These are phyloP conservation scores for Neurospora sp. DNA, from an alignment of 495 filamentous ascomycete species.

Conservation along the genomic window DNA sequence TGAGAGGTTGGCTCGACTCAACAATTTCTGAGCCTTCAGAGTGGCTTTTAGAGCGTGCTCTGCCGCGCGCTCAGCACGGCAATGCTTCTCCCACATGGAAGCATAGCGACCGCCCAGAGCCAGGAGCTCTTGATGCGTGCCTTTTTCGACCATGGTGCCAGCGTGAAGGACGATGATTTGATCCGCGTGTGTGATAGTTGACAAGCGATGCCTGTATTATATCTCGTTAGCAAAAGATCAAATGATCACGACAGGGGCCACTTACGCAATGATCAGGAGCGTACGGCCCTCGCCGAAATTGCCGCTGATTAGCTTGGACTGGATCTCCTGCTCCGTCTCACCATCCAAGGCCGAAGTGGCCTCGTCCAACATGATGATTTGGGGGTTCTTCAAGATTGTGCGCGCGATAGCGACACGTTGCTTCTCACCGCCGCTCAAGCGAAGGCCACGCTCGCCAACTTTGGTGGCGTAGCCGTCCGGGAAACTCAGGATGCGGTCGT, in stretches of 20 bases:
- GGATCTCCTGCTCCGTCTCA: conserved; percentile 93
- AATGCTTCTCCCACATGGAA: conserved; percentile 94
- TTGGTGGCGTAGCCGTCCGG: conserved; percentile 86
- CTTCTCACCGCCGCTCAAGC: conserved; percentile 91
- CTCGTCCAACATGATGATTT: conserved; percentile 93
- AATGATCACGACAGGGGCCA: conserved; percentile 2
- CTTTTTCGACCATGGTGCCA: conserved; percentile 72
- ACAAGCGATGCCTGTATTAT: conserved; percentile 60
- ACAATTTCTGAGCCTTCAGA: conserved; percentile 46
- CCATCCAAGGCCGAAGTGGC: conserved; percentile 93
- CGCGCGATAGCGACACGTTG: conserved; percentile 95
- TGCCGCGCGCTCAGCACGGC: conserved; percentile 73
- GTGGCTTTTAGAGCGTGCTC: conserved; percentile 54
- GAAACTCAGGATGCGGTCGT: conserved; percentile 90
- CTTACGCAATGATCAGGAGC: conserved; percentile 54
- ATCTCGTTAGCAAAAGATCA: conserved; percentile 1
- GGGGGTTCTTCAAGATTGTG: conserved; percentile 90
- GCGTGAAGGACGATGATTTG: conserved; percentile 89
- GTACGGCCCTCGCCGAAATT: conserved; percentile 71
- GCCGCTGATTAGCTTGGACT: conserved; percentile 72
- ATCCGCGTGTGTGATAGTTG: conserved; percentile 88
- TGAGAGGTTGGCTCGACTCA: conserved; percentile 34
- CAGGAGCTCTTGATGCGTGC: conserved; percentile 79
- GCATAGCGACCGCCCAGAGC: conserved; percentile 69
- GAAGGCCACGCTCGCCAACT: conserved; percentile 88